Evolutionary conservation across 2,329 filamentous ascomycete species (phyloP), one percentile per base, ranked within the genome.

Genomic region (Basipetospora sp.): DNA sequence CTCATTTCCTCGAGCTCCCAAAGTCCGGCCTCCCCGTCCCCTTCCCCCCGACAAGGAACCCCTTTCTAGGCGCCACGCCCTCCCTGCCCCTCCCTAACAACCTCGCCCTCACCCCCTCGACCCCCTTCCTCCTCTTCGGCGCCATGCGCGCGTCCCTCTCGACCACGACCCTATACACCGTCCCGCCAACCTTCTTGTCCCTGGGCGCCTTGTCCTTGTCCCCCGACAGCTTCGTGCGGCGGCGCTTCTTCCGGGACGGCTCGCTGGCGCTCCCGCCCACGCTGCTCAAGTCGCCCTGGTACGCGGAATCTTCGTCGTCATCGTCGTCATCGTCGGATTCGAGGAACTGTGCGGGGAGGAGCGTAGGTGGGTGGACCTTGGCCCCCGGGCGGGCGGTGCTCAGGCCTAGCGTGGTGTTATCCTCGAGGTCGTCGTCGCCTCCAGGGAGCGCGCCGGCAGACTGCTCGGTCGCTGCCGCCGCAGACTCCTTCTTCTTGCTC

Each of bases 331-430:
- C 59, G 31, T 66, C 64, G 1, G 69, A 70, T 43, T 72, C 67
- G 20, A 76, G 59, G 42, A 71, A 63, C 44, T 72, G 68, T 22
- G 58, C 62, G 1, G 71, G 70, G 2, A 76, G 60, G 9, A 67
- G 50, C 28, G 60, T 54, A 2, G 68, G 65, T 3, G 67, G 47
- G 8, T 32, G 16, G 29, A 19, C 13, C 17, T 35, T 40, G 22
- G 9, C n/a, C 22, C 22, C 26, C 3, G 20, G 18, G 10, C 14
- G 26, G 4, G 13, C 14, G 22, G 13, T 6, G 13, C 5, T 17
- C 16, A 14, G 30, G 8, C 22, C 45, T 30, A 40, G 29, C 28
- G 49, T 39, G 35, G 43, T 40, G 4, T 42, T 39, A 3, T 42
- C 45, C 11, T 48, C 11, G 6, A 25, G 45, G 20, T 40, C 42